These are phyloP conservation scores for Artemisia annua DNA, from an alignment of 129 eudicot genomes.

Conservation along the genomic window DNA sequence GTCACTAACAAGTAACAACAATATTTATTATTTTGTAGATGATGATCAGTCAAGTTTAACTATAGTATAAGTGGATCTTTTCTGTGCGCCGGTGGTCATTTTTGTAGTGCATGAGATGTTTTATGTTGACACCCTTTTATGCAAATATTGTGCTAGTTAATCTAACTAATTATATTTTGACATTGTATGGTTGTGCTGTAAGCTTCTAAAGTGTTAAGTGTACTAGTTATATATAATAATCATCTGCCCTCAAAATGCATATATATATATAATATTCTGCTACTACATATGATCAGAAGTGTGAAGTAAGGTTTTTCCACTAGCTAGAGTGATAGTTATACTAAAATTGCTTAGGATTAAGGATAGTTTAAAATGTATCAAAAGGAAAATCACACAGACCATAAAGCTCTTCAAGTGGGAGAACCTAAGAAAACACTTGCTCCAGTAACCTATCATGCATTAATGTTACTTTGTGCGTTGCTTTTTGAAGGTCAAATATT, in stretches of 20 bases:
- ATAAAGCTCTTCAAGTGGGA: constrained; percentile 22
- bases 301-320: neutral
- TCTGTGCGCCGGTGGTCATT: constrained; percentile 1
- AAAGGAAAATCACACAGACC: constrained; percentile 1
- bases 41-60: constrained; percentile 1
- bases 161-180: neutral
- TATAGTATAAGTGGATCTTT: neutral
- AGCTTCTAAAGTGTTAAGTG: too few species aligned
- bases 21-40: too few species aligned
- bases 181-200: too few species aligned
- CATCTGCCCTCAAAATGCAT: too few species aligned
- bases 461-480: constrained; percentile 9
- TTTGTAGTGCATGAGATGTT: neutral
- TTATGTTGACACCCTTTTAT: constrained; percentile 14
- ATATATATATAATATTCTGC: neutral
- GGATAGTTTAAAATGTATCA: constrained; percentile 16
- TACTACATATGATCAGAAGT: neutral
- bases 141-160: neutral
- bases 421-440: constrained; percentile 33
- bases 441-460: constrained; percentile 16
- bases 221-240: neutral
- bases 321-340: neutral
- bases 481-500: constrained; percentile 33
- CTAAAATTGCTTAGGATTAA: constrained; percentile 11
- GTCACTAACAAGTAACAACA: too few species aligned